A percentile compares a stretch with the other conserved stretches of the same genome.
Evolutionary conservation across 768 basidiomycete genomes (phyloP).

Genomic region (Tylopilus subfusipes): DNA sequence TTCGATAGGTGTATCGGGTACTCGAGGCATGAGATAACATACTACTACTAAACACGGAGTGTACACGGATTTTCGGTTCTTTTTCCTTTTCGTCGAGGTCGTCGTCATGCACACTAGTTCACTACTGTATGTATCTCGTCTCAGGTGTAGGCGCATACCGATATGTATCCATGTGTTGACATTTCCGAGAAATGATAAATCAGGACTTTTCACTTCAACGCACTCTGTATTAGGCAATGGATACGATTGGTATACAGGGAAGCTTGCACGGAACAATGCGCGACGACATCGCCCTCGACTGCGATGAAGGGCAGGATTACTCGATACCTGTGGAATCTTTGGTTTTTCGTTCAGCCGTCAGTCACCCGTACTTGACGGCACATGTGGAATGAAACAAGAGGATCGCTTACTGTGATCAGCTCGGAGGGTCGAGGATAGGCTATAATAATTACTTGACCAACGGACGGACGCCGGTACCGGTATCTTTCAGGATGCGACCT

Average conservation of each 20-base stretch:
- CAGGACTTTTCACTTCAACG: background rate
- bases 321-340: slow-evolving; percentile 1
- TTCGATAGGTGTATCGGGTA: slow-evolving; percentile 37
- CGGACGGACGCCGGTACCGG: slow-evolving; percentile 35
- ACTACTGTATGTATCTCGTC: background rate
- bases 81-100: background rate
- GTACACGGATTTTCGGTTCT: background rate
- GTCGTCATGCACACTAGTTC: background rate
- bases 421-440: background rate
- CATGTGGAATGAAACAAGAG: background rate
- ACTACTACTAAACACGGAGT: background rate
- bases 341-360: slow-evolving; percentile 4
- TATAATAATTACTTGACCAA: slow-evolving; percentile 37
- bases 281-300: background rate
- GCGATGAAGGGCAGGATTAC: background rate
- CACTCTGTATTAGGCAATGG: background rate
- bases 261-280: background rate
- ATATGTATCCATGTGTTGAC: background rate
- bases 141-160: background rate
- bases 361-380: slow-evolving; percentile 1
- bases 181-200: background rate
- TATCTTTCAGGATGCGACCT: slow-evolving; percentile 43
- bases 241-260: slow-evolving; percentile 9
- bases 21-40: slow-evolving; percentile 34
- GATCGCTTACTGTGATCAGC: slow-evolving; percentile 13